Evolutionary conservation across 306 rosid genomes (phyloP), one percentile per base, ranked within the genome.

Genomic region (Prunus campanulata): DNA sequence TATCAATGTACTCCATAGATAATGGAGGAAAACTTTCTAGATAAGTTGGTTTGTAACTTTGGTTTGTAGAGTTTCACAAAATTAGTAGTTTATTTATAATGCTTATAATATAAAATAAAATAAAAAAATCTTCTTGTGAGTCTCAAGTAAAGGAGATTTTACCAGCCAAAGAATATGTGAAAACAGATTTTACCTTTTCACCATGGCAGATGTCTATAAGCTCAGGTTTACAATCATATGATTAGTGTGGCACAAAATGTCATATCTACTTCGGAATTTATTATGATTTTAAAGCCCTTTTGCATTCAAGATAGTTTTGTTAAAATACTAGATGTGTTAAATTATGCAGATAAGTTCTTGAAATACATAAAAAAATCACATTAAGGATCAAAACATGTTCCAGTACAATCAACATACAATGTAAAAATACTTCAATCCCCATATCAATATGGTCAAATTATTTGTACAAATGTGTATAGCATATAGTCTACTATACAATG

Each of bases 401-500:
- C 8, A 20, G 35, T 9, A 25, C 27, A 65, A 16, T 65, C 49
- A 8, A 65, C 49, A 65, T 9, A 18, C 77, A 59, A 73, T 8
- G 29, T 39, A 39, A 25, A 32, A 77, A 25, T 54, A 67, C 44
- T 25, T 24, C 87, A 81, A 75, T 30, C 61, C 52, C 75, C 19
- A 75, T 70, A 75, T 69, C 60, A 82, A 78, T 73, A 47, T 39
- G 72, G 78, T 75, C 66, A 54, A 24, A 50, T 52, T 66, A 15
- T 55, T 54, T 66, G 51, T 54, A 49, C 74, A 75, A 46, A 72
- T 44, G 67, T 74, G 48, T 48, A 59, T 10, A 25, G 62, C 66
- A 66, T 80, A 67, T 11, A 18, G 77, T 79, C 54, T 66, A 54
- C 64, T 42, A 65, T 71, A 82, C 84, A 78, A 2, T 54, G 9